A percentile compares a stretch with the other conserved stretches of the same genome.
Conservation (phyloP, 2,329 filamentous ascomycete genomes). For the Phyllosticta ampelicida region DNA sequence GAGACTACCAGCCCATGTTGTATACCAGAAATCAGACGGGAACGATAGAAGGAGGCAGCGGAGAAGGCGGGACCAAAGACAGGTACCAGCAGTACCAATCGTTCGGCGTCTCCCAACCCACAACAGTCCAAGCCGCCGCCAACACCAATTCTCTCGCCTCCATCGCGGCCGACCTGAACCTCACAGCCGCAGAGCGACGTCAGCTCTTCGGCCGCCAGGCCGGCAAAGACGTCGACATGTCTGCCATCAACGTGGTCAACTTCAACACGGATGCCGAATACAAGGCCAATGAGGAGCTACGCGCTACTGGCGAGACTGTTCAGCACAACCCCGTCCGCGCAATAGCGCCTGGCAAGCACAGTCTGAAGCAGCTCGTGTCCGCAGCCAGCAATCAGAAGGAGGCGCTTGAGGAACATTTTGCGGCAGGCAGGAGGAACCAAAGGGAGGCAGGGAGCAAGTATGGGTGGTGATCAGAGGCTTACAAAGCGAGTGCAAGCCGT, state of each 20-base stretch:
- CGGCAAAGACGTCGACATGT: conserved; percentile 33
- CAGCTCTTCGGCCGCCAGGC: conserved; percentile 70
- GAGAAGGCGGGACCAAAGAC: not conserved
- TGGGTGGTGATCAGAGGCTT: conserved; percentile 52
- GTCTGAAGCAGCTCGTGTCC: conserved; percentile 74
- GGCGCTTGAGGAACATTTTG: conserved; percentile 86
- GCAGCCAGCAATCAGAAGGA: conserved; percentile 74
- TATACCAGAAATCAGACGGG: conserved; percentile 13
- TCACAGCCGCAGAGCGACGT: conserved; percentile 64
- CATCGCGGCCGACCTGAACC: conserved; percentile 67
- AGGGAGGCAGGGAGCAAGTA: conserved; percentile 74
- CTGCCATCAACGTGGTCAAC: conserved; percentile 60
- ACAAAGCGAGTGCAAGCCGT: not conserved
- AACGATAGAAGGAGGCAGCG: not conserved
- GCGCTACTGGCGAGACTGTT: conserved; percentile 56
- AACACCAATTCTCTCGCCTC: conserved; percentile 47
- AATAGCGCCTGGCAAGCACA: conserved; percentile 83
- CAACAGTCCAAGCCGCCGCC: not conserved
- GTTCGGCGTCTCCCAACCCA: conserved; percentile 24
- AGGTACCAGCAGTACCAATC: not conserved
- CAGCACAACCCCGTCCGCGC: conserved; percentile 73
- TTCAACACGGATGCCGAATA: conserved; percentile 90
- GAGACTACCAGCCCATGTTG: conserved; percentile 30
- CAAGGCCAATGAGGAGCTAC: conserved; percentile 66
- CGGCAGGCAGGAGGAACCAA: conserved; percentile 65